Base-by-base conservation (phyloP, 768 basidiomycete species). In the Agrocybe pediades region DNA sequence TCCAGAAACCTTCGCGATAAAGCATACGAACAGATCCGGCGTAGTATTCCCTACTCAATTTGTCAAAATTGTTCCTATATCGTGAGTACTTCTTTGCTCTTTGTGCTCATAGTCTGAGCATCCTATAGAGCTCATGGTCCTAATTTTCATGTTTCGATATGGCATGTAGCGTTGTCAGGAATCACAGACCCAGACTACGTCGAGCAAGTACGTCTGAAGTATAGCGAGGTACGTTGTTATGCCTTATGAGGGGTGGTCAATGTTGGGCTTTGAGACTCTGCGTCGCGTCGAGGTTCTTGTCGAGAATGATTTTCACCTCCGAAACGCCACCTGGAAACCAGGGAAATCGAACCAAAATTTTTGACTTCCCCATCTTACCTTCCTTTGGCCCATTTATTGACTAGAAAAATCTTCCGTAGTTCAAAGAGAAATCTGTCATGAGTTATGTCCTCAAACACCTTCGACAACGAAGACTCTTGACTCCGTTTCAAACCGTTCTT, bases 191-290 rank as follows among this genome's bases (percentile, higher is more conserved):
- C 78, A 44, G 62, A 67, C 4, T 80, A 77, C 42, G 85, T 92
- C n/a, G 79, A 85, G 51, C 68, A 73, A 55, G 73, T 85, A 17
- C 72, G 76, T 33, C 61, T 59, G 23, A 71, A 65, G 53, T 85
- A 90, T 58, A 84, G 88, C 51, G 82, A 88, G 72, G 90, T 90
- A n/a, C n/a, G n/a, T n/a, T n/a, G n/a, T n/a, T n/a, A n/a, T n/a
- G n/a, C n/a, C n/a, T n/a, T n/a, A n/a, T n/a, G n/a, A n/a, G n/a
- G n/a, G n/a, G n/a, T n/a, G n/a, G n/a, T n/a, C n/a, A n/a, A n/a
- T n/a, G n/a, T n/a, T n/a, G n/a, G n/a, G n/a, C n/a, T n/a, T n/a
- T n/a, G n/a, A n/a, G n/a, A n/a, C n/a, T n/a, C n/a, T n/a, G n/a
- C n/a, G n/a, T n/a, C n/a, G n/a, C n/a, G n/a, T n/a, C n/a, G n/a